Evolutionary conservation across 176 grass and related monocot species (phyloP).

Genomic region (Alopecurus myosuroides): DNA sequence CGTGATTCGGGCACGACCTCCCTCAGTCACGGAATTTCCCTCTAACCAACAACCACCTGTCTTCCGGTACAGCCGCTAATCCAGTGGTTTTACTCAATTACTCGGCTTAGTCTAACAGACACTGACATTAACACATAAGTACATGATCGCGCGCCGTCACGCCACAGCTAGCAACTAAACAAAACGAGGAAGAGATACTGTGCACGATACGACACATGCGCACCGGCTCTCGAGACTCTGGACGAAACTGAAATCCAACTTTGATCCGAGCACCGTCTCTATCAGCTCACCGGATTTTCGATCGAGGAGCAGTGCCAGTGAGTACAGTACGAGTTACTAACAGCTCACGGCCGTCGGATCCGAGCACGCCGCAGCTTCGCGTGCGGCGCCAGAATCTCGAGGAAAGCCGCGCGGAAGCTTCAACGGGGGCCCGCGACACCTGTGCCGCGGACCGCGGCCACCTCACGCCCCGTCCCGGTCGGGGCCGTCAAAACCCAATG

Average conservation of each 20-base stretch:
- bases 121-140: not conserved
- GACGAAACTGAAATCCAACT: not conserved
- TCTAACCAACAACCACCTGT: not conserved
- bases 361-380: slow-evolving; percentile 15
- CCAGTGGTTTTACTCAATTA: not conserved
- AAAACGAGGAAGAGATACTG: not conserved
- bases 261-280: too few species aligned
- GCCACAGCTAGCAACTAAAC: not conserved
- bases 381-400: not conserved
- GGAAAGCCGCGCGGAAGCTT: slow-evolving; percentile 23
- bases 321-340: too few species aligned
- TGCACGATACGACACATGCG: not conserved
- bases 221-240: not conserved
- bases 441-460: too few species aligned
- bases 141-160: not conserved
- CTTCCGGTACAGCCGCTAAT: not conserved
- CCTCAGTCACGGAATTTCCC: too few species aligned
- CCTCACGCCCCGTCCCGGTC: too few species aligned
- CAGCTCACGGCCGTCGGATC: slow-evolving; percentile 41
- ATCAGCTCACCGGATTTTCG: too few species aligned
- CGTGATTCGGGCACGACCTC: not conserved
- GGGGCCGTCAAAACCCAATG: slow-evolving; percentile 22
- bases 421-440: slow-evolving; percentile 1
- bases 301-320: not conserved
- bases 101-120: not conserved